These are phyloP conservation scores for Pseudomassariella vexata DNA, from an alignment of 2,329 filamentous ascomycete genomes.

Conservation along the genomic window DNA sequence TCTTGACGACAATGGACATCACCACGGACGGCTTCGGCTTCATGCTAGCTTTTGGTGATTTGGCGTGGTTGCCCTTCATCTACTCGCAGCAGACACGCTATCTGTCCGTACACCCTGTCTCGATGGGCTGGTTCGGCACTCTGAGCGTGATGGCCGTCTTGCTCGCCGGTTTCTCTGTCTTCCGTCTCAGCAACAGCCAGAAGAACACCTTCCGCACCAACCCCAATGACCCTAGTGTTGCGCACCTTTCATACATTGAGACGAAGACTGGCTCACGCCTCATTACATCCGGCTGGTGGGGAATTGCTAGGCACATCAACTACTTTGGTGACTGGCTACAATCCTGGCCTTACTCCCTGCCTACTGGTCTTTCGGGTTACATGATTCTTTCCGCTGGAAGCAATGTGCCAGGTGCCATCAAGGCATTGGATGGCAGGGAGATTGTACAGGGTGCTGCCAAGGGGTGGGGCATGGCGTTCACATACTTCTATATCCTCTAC, in stretches of 20 bases:
- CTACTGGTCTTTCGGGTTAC: constrained; percentile 81
- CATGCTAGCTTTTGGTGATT: constrained; percentile 90
- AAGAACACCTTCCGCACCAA: constrained; percentile 93
- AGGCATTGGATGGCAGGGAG: constrained; percentile 55
- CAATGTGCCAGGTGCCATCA: constrained; percentile 45
- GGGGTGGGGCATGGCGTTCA: constrained; percentile 82
- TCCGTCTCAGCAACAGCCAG: constrained; percentile 88
- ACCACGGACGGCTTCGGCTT: constrained; percentile 90
- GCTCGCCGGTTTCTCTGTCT: constrained; percentile 75
- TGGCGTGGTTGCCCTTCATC: constrained; percentile 88
- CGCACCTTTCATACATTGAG: constrained; percentile 79
- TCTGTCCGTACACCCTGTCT: constrained; percentile 72
- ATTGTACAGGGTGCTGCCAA: constrained; percentile 66
- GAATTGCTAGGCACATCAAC: constrained; percentile 85
- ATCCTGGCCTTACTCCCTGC: constrained; percentile 84
- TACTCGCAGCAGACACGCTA: constrained; percentile 84
- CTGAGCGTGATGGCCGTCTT: constrained; percentile 62
- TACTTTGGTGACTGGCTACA: constrained; percentile 95
- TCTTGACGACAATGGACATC: constrained; percentile 91
- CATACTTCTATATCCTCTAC: constrained; percentile 92
- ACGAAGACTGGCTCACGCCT: constrained; percentile 78
- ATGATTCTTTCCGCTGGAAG: constrained; percentile 56
- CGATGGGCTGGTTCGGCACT: constrained; percentile 66
- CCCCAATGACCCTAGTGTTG: constrained; percentile 71
- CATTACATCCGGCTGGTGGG: constrained; percentile 89